Evolutionary conservation across 257 asterid species (phyloP), one percentile per base, ranked within the genome.

Genomic region (Asclepias syriaca): DNA sequence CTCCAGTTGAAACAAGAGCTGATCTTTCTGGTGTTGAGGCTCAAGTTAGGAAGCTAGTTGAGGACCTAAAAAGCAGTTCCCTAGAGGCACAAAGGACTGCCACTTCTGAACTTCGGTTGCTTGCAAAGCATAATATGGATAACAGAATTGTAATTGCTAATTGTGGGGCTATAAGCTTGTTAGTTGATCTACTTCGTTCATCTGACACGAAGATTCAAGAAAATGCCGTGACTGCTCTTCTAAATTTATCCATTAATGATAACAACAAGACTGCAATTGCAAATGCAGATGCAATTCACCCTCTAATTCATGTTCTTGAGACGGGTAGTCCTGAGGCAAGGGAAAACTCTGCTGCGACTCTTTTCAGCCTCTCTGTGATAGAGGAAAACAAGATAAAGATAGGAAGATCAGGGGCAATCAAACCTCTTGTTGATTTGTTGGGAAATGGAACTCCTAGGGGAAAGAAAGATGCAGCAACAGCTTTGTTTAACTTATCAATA

Each of bases 361-460:
- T 91, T 78, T 92, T 83, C 77, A 92, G 96, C 84, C 94, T 92
- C 74, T 90, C 98, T 5, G 96, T 83, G 74, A 83, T 85, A 59
- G 94, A 85, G 78, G 98, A 87, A 68, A 89, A 87, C 82, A 92
- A 85, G 79, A 49, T 83, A 18, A 84, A 84, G 89, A 92, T 92
- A 40, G 98, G 96, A 71, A 81, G 87, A 68, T 90, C 96, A 0
- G 89, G 92, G 49, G 97, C 96, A 24, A 85, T 92, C 81, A 70
- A 88, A 81, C 95, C 93, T 67, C 81, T 92, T 77, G 98, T 90
- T 70, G 96, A 89, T 75, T 81, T 92, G 65, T 80, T 92, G 69
- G 96, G 96, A 48, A 77, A 85, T 69, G 96, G 98, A 78, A 90
- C 96, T 71, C 98, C 96, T 3, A 83, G 96, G 74, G 96, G 96